A percentile compares a stretch with the other conserved stretches of the same genome.
These are phyloP conservation scores for Penicillium hesseltinei DNA, from an alignment of 2,329 filamentous ascomycete species.

Conservation along the genomic window DNA sequence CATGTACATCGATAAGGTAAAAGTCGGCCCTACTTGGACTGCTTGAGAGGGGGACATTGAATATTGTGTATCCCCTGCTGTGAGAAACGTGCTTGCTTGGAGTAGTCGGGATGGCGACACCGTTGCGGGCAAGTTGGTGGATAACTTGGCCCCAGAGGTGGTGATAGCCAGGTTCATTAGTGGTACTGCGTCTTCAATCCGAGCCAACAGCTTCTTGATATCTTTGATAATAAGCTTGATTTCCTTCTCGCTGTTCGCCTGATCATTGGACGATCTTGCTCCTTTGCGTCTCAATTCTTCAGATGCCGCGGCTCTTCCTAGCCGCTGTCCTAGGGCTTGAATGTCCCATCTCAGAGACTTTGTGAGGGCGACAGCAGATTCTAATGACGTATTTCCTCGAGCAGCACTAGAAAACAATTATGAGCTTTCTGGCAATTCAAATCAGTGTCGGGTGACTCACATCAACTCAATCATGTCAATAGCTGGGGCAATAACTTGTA, in stretches of 20 bases:
- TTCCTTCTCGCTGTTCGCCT: slow-evolving; percentile 60
- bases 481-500: slow-evolving; percentile 83
- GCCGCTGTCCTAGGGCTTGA: slow-evolving; percentile 69
- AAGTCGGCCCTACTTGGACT: slow-evolving; percentile 82
- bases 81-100: slow-evolving; percentile 89
- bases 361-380: slow-evolving; percentile 79
- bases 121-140: slow-evolving; percentile 72
- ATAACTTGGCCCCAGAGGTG: slow-evolving; percentile 84
- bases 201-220: slow-evolving; percentile 69
- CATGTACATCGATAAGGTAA: slow-evolving; percentile 90
- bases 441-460: slow-evolving; percentile 44
- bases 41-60: slow-evolving; percentile 60
- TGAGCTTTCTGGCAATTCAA: not conserved
- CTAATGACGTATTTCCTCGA: slow-evolving; percentile 74
- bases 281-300: slow-evolving; percentile 48
- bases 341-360: slow-evolving; percentile 83
- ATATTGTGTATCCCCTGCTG: slow-evolving; percentile 81
- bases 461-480: slow-evolving; percentile 93
- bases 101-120: slow-evolving; percentile 88
- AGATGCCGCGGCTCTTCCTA: slow-evolving; percentile 67
- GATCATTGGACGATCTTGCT: slow-evolving; percentile 42
- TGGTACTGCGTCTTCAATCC: slow-evolving; percentile 88
- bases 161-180: slow-evolving; percentile 91
- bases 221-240: slow-evolving; percentile 69
- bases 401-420: slow-evolving; percentile 53